These are phyloP conservation scores for Ceratobasidium sp. DNA, from an alignment of 1,284 basidiomycete species.

Conservation along the genomic window DNA sequence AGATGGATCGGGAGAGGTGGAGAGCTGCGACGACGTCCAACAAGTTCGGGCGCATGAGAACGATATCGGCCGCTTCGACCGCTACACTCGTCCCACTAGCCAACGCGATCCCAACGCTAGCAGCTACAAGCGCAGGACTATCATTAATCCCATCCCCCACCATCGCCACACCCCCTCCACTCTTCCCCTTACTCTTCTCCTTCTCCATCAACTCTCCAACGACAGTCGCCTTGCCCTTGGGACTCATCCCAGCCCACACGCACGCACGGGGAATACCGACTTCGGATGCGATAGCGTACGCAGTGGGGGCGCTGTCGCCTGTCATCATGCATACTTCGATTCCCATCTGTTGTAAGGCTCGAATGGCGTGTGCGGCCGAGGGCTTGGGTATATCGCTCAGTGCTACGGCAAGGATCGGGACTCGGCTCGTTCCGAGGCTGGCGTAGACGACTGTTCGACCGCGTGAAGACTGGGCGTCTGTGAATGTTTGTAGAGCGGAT, in stretches of 20 bases:
- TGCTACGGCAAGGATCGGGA: conserved; percentile 79
- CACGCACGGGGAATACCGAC: conserved; percentile 85
- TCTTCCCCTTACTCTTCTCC: conserved; percentile 57
- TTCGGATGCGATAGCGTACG: conserved; percentile 86
- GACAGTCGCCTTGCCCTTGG: conserved; percentile 90
- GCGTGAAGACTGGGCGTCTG: conserved; percentile 72
- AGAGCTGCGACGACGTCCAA: conserved; percentile 97
- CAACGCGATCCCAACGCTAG: conserved; percentile 95
- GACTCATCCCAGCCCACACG: conserved; percentile 91
- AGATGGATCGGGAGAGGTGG: conserved; percentile 91
- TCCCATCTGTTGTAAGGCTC: conserved; percentile 85
- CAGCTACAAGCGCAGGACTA: conserved; percentile 94
- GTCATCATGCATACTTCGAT: conserved; percentile 93
- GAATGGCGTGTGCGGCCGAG: conserved; percentile 84
- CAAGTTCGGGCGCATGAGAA: conserved; percentile 96
- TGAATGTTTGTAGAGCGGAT: conserved; percentile 71
- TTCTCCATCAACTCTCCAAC: conserved; percentile 83
- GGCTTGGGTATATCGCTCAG: conserved; percentile 88
- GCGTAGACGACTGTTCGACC: conserved; percentile 91
- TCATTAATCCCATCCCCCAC: conserved; percentile 99
- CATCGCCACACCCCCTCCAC: conserved; percentile 84
- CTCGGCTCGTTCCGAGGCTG: conserved; percentile 61
- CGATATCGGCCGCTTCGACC: conserved; percentile 97
- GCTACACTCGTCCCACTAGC: conserved; percentile 97
- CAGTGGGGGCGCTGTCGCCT: conserved; percentile 87